Evolutionary conservation across 2,329 filamentous ascomycete genomes (phyloP), one percentile per base, ranked within the genome.

Genomic region (Xylariaceae sp.): DNA sequence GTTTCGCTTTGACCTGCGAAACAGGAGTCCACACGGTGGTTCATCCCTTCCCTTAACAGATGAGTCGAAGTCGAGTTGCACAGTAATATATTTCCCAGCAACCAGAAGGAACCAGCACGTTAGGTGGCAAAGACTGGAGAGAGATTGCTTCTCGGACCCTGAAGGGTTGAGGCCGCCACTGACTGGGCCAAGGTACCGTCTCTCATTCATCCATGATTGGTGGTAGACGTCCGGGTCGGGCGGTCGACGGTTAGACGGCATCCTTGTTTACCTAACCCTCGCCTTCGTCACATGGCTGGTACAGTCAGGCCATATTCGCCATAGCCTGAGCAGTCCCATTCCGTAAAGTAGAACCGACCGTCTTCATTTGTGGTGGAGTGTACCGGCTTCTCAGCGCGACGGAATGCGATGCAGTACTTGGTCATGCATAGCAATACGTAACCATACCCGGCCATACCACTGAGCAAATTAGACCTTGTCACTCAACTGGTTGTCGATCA

Each of bases 121-220:
- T 41, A 9, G 14, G 18, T 14, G 16, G 26, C 26, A 36, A n/a
- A n/a, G n/a, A n/a, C n/a, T n/a, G n/a, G n/a, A n/a, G n/a, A n/a
- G n/a, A n/a, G n/a, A n/a, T n/a, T n/a, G n/a, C n/a, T n/a, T n/a
- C n/a, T n/a, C n/a, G n/a, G n/a, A 35, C 24, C 21, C 13, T 13
- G 26, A 12, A 17, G n/a, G 24, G 24, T 35, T 4, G 8, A 35
- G 21, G 27, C 24, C 8, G 26, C 27, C 27, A 35, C 45, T 37
- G 28, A 36, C 33, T 23, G 17, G 31, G 16, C 12, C 37, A 34
- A 34, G 29, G 19, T n/a, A 14, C 34, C 19, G 21, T 18, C 18
- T 37, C 14, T 15, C n/a, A 26, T 17, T 24, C 13, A n/a, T 34
- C 17, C 28, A 36, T 41, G 34, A 44, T 47, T 41, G 44, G 41